Base-by-base conservation (phyloP, 257 asterid species). In the Salvia hispanica region DNA sequence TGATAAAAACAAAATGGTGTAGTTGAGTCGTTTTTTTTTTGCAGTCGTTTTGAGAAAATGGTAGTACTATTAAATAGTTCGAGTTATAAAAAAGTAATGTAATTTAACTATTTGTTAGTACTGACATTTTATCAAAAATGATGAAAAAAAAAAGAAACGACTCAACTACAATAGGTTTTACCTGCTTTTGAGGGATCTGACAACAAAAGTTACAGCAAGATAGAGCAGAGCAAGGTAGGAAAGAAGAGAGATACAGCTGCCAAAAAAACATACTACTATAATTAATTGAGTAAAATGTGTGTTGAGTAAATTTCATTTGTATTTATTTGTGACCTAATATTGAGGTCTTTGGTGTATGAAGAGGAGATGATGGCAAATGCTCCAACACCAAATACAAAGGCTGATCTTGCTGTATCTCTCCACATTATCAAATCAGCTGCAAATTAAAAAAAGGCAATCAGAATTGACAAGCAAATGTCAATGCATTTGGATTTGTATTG, bases 361-460 rank as follows among this genome's bases (percentile, higher is more conserved):
- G 97, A 85, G 33, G 95, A 90, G 47, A 90, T 66, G 1, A 90
- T 86, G 44, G 79, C 70, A 79, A 93, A 93, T 7, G 95, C 79
- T 44, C 96, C 96, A 63, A 86, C 51, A 36, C 99, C 99, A 85
- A 88, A 93, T 0, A 86, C 72, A 51, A 93, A 86, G 70, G 99
- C 86, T 73, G 97, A 81, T 81, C 80, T 90, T 73, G 97, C 83
- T 62, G 64, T 84, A 74, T 93, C 96, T 62, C 80, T 90, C 99
- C 99, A 93, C 99, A 90, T 93, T 15, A 93, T 70, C 25, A 86
- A 64, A 52, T 90, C 95, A 84, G 81, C 97, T 93, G 83, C 1
- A 25, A 18, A 18, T 18, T 18, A 18, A 18, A 64, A 36, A 58
- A 12, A 37, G 6, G 18, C 21, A 18, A 54, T 31, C 21, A 33